Base-by-base conservation (phyloP, 163 green algal genomes). In the Volvox carteri region DNA sequence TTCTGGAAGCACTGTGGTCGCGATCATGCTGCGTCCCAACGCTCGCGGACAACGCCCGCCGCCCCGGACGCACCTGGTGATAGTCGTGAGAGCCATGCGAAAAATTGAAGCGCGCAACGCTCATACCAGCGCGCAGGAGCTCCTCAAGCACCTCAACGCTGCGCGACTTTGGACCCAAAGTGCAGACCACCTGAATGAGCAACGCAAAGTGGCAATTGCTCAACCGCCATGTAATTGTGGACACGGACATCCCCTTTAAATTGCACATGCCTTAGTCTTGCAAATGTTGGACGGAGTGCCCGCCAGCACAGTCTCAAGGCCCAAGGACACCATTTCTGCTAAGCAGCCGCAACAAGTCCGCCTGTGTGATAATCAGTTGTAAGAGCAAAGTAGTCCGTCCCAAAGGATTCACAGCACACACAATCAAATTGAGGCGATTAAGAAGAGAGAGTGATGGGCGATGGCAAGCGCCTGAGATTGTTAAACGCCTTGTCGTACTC, bases 51-150 rank as follows among this genome's bases (percentile, higher is more conserved):
- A 76, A 75, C 78, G 78, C 78, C 70, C 65, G 30, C 50, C 77
- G 77, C 77, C 77, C 50, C 75, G 30, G n/a, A 39, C 88, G 44
- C 78, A 95, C 96, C 93, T 98, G 96, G 92, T 99, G 97, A 89
- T 99, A 99, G 42, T 99, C 97, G 86, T 98, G 96, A 2, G 94
- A 97, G 30, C 98, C 97, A 91, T 99, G 97, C 14, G 94, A 98
- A 90, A 99, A 99, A 92, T 99, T 99, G 95, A 99, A 99, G 74
- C 97, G 95, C 5, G 98, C 98, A 11, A 99, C 97, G 75, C 95
- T 98, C 98, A 99, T 99, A 44, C 98, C 98, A 37, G 95, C 94
- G 1, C 92, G 91, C 76, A 99, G 94, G 75, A 99, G 96, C 91
- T 99, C 96, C 91, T 98, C 96, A 35, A 99, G 91, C 18, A 98